Base-by-base conservation (phyloP, 1,139 yeast genomes). In the Diutina scorzettiae region DNA sequence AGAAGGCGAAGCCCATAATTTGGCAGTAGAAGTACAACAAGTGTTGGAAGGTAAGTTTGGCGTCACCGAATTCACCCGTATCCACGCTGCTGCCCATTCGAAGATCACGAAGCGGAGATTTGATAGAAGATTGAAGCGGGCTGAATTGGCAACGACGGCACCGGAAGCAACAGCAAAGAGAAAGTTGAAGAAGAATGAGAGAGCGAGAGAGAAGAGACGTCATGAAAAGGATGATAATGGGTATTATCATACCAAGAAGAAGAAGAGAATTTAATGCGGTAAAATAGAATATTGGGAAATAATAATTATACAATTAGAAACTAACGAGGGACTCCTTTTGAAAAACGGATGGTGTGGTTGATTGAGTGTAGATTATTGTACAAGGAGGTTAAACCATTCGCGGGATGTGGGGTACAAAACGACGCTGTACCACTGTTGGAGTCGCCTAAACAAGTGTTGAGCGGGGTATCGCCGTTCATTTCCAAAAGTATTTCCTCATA, bases 111-210 rank as follows among this genome's bases (percentile, higher is more conserved):
- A 66, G 25, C 72, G 86, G 57, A 75, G 97, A 53, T 71, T 72
- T 47, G 93, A 85, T 42, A 76, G 97, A 60, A 78, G 69, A 54
- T 73, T 83, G 1, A 81, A 79, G 55, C 71, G 89, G 45, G 82
- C 95, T 0, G 80, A 83, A 48, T 63, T 85, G 57, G 85, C 89
- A 1, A 70, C 89, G 4, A 71, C 72, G 12, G 83, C 84, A 4
- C 98, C 98, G 0, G 95, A 82, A 18, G 61, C 74, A 37, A 80
- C 85, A 20, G 94, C 96, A 3, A 73, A 72, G 53, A 75, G 83
- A 58, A 85, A 83, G 61, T 57, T 84, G 52, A 80, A 70, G 60
- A 84, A 83, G 58, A 95, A 87, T 61, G 75, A 71, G 42, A 73
- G 81, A 52, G 73, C 75, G 37, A 75, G 93, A 57, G 91, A 82